Percentiles rank a stretch among this genome's conserved stretches.
Conservation (phyloP, 768 basidiomycete species). For the Hygrophoropsis aurantiaca region DNA sequence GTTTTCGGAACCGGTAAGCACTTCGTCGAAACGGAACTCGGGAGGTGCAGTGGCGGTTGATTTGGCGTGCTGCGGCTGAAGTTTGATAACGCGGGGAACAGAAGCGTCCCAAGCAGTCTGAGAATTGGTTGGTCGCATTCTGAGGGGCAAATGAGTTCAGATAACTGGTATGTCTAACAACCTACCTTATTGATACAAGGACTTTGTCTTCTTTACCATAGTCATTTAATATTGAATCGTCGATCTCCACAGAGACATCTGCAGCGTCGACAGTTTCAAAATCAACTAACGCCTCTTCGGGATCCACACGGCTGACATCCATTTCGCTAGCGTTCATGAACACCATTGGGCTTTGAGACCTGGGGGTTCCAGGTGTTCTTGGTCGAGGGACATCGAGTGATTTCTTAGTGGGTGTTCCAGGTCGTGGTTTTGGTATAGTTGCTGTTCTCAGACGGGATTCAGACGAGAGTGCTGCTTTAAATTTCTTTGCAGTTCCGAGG, state of each 20-base stretch:
- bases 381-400: slow-evolving; percentile 40
- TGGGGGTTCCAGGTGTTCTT: slow-evolving; percentile 54
- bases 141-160: slow-evolving; percentile 23
- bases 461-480: slow-evolving; percentile 60
- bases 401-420: slow-evolving; percentile 54
- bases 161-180: background rate
- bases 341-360: slow-evolving; percentile 49
- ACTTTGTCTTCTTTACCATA: slow-evolving; percentile 83
- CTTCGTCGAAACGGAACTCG: slow-evolving; percentile 70
- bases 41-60: slow-evolving; percentile 36
- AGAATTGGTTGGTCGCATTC: slow-evolving; percentile 60
- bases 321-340: slow-evolving; percentile 59
- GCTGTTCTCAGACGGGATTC: slow-evolving; percentile 34
- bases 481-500: slow-evolving; percentile 58
- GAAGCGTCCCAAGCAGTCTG: slow-evolving; percentile 58
- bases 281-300: slow-evolving; percentile 76
- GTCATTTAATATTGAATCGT: slow-evolving; percentile 51
- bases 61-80: slow-evolving; percentile 57
- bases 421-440: slow-evolving; percentile 43
- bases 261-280: slow-evolving; percentile 67
- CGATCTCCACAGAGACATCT: slow-evolving; percentile 70
- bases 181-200: slow-evolving; percentile 77
- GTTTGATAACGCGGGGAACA: slow-evolving; percentile 52
- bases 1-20: slow-evolving; percentile 78
- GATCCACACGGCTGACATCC: slow-evolving; percentile 74